Conservation (phyloP, 2,329 filamentous ascomycete genomes). For the Nannizziopsis arthrosporioides region DNA sequence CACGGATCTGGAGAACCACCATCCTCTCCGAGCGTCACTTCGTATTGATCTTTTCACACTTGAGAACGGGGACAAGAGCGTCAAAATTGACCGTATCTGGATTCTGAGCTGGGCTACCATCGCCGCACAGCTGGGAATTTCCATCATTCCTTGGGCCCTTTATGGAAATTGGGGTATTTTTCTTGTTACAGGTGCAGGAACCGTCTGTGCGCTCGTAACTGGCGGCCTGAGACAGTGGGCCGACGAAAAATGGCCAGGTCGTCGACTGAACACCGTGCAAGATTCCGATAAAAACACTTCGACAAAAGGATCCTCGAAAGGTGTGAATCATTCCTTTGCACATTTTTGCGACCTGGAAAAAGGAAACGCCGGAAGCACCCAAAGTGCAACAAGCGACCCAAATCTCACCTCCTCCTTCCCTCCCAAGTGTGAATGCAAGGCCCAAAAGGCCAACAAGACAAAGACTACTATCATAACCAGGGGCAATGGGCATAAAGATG, state of each 20-base stretch:
- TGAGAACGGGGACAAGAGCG: too few species aligned
- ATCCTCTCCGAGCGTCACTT: too few species aligned
- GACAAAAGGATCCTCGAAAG: too few species aligned
- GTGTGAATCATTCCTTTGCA: too few species aligned
- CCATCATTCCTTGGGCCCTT: neutral
- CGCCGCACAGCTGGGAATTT: neutral
- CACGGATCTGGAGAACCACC: too few species aligned
- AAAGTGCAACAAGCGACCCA: too few species aligned
- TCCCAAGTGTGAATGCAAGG: too few species aligned
- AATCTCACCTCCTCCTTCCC: too few species aligned
- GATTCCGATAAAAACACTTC: neutral
- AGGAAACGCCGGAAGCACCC: too few species aligned
- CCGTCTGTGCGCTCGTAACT: neutral
- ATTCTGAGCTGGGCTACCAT: neutral
- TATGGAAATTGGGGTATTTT: neutral
- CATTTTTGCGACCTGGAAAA: too few species aligned
- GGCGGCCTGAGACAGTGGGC: conserved; percentile 1
- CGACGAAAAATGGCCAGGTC: neutral
- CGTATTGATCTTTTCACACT: too few species aligned
- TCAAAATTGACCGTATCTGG: neutral
- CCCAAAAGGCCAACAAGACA: neutral
- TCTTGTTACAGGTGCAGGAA: neutral
- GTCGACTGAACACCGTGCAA: too few species aligned
- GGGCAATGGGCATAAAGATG: neutral
- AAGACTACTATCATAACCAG: neutral